phyloP scores from a whole-genome alignment of 1,284 basidiomycete genomes.

The Apiotrichum domesticum region DNA sequence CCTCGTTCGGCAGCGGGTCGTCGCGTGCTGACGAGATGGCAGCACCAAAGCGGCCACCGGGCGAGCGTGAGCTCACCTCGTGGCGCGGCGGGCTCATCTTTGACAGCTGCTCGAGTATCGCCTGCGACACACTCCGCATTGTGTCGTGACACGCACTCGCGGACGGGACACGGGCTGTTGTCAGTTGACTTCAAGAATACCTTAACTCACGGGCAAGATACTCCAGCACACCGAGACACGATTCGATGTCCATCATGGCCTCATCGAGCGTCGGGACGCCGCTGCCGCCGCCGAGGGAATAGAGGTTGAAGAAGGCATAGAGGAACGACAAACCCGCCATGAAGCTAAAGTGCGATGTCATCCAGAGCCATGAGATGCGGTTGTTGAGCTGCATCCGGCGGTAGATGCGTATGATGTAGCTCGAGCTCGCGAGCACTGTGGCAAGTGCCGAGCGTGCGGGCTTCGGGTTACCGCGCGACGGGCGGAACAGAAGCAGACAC shows the following conservation, averaged over 20 bases:
- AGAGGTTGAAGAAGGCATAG: constrained; percentile 48
- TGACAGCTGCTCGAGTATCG: constrained; percentile 43
- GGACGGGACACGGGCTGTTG: constrained; percentile 44
- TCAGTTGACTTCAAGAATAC: not conserved
- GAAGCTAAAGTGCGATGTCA: constrained; percentile 46
- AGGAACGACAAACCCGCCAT: constrained; percentile 48
- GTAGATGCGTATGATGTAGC: constrained; percentile 48
- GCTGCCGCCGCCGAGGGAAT: constrained; percentile 42
- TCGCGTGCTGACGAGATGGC: constrained; percentile 42
- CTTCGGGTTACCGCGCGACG: constrained; percentile 46
- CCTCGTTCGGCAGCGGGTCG: constrained; percentile 34
- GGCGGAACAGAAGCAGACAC: constrained; percentile 46
- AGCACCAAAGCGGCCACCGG: constrained; percentile 25
- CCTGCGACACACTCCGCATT: constrained; percentile 41
- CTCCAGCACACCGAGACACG: constrained; percentile 45
- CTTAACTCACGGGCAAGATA: constrained; percentile 43
- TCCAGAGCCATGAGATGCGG: constrained; percentile 48
- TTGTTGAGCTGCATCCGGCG: constrained; percentile 47
- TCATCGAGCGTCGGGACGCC: constrained; percentile 45
- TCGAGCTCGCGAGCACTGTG: constrained; percentile 45
- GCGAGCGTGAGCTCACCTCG: constrained; percentile 17
- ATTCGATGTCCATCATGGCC: constrained; percentile 46
- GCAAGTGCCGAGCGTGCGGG: constrained; percentile 42
- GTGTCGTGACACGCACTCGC: constrained; percentile 46
- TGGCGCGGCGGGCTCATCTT: constrained; percentile 24